Evolutionary conservation across 805 yeast species (phyloP).

Genomic region (Ogataea zsoltii): DNA sequence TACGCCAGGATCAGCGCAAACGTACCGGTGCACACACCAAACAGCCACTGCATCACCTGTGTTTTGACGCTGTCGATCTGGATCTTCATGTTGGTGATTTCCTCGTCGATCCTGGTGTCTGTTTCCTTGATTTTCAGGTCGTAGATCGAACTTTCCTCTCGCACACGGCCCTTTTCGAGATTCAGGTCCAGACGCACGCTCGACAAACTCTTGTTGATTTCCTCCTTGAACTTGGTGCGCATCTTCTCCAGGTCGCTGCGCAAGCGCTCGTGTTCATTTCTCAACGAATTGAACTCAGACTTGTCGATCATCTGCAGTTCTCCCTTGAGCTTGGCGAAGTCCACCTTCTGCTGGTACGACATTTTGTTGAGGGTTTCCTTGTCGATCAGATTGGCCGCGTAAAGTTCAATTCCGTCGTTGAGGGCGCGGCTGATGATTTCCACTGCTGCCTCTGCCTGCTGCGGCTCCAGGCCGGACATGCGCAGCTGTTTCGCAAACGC

Average conservation of each 20-base stretch:
- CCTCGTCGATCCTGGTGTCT: conserved; percentile 93
- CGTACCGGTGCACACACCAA: conserved; percentile 98
- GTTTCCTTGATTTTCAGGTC: conserved; percentile 94
- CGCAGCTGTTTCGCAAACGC: conserved; percentile 65
- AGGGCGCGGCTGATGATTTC: conserved; percentile 71
- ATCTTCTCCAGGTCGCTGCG: conserved; percentile 83
- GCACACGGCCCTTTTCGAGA: conserved; percentile 90
- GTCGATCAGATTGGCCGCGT: conserved; percentile 77
- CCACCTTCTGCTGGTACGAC: conserved; percentile 94
- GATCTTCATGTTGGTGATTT: conserved; percentile 89
- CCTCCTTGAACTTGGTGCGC: conserved; percentile 83
- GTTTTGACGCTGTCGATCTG: conserved; percentile 95
- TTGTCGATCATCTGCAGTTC: conserved; percentile 87
- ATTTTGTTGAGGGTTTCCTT: conserved; percentile 80
- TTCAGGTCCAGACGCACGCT: conserved; percentile 89
- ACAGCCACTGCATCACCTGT: conserved; percentile 97
- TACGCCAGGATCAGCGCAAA: conserved; percentile 92
- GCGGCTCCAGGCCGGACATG: conserved; percentile 63
- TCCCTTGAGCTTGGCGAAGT: conserved; percentile 90
- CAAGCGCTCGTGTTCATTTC: conserved; percentile 84
- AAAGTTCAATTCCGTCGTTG: conserved; percentile 74
- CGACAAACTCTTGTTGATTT: conserved; percentile 85
- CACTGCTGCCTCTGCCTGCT: conserved; percentile 82
- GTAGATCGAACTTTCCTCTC: conserved; percentile 91
- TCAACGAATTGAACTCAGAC: conserved; percentile 77